Percentiles rank a stretch among this genome's conserved stretches.
Evolutionary conservation across 805 yeast species (phyloP).

Genomic region (Jamesozyma jinghongensis): DNA sequence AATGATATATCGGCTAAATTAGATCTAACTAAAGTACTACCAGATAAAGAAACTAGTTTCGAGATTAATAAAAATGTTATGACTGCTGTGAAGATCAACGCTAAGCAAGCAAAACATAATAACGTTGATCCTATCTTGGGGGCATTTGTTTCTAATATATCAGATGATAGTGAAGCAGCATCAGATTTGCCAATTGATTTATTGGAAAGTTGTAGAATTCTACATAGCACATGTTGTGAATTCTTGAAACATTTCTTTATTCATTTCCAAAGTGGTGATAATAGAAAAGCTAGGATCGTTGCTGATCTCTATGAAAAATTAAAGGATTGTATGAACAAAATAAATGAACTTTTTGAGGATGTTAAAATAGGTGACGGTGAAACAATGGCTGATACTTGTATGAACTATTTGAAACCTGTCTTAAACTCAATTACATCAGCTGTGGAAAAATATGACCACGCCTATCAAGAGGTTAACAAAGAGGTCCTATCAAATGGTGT

Average conservation of each 20-base stretch:
- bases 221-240: constrained; percentile 68
- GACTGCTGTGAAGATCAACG: constrained; percentile 41
- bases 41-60: constrained; percentile 18
- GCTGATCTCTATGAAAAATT: constrained; percentile 41
- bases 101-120: constrained; percentile 41
- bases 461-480: constrained; percentile 5
- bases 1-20: constrained; percentile 15
- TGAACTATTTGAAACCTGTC: constrained; percentile 36
- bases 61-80: constrained; percentile 35
- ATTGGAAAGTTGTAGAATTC: constrained; percentile 45
- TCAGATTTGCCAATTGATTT: constrained; percentile 30
- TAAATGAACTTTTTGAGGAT: constrained; percentile 23
- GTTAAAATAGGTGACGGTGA: constrained; percentile 26
- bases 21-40: constrained; percentile 25
- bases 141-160: constrained; percentile 18
- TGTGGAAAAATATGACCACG: constrained; percentile 34
- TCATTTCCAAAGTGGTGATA: constrained; percentile 44
- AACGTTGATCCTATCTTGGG: constrained; percentile 21
- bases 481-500: not conserved
- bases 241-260: constrained; percentile 70
- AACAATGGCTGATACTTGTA: constrained; percentile 20
- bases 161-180: constrained; percentile 26
- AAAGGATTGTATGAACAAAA: constrained; percentile 39
- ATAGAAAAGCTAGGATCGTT: constrained; percentile 36
- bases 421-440: constrained; percentile 40